A percentile compares a stretch with the other conserved stretches of the same genome.
phyloP scores from a whole-genome alignment of 2,329 filamentous ascomycete genomes.

The Colletotrichum trifolii region DNA sequence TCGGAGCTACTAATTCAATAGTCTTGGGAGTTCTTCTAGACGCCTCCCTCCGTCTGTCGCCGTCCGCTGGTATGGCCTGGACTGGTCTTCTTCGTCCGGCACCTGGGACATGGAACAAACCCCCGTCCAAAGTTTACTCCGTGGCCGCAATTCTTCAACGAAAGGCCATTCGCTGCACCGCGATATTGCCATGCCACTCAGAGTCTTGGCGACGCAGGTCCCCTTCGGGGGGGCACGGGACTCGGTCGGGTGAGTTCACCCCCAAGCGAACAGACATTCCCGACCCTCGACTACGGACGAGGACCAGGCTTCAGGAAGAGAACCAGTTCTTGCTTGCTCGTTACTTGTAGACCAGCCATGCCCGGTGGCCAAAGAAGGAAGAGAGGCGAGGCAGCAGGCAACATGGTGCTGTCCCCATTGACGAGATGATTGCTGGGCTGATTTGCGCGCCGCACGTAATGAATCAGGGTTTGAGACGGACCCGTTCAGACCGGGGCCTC shows the following conservation, averaged over 20 bases:
- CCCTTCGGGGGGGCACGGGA: background rate
- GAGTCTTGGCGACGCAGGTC: constrained; percentile 11
- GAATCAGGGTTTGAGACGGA: constrained; percentile 25
- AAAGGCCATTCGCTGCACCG: constrained; percentile 1
- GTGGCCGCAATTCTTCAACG: too few species aligned
- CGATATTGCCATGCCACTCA: constrained; percentile 1
- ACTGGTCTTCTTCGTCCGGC: too few species aligned
- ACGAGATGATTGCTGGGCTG: background rate
- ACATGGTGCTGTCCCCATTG: background rate
- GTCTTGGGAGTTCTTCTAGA: too few species aligned
- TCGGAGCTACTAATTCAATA: too few species aligned
- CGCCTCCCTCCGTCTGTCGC: too few species aligned
- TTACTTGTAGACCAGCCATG: background rate
- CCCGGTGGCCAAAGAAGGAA: background rate
- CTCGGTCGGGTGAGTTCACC: background rate
- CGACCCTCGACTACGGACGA: constrained; percentile 9
- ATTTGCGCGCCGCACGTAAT: constrained; percentile 9
- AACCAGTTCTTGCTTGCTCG: too few species aligned
- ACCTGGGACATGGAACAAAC: background rate
- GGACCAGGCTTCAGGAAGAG: constrained; percentile 13
- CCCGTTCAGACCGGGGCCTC: constrained; percentile 12
- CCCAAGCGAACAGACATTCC: background rate
- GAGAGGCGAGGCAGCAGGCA: background rate
- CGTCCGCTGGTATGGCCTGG: too few species aligned
- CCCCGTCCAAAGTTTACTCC: constrained; percentile 5